Evolutionary conservation across 768 basidiomycete species (phyloP), one percentile per base, ranked within the genome.

Genomic region (Gyrodon lividus): DNA sequence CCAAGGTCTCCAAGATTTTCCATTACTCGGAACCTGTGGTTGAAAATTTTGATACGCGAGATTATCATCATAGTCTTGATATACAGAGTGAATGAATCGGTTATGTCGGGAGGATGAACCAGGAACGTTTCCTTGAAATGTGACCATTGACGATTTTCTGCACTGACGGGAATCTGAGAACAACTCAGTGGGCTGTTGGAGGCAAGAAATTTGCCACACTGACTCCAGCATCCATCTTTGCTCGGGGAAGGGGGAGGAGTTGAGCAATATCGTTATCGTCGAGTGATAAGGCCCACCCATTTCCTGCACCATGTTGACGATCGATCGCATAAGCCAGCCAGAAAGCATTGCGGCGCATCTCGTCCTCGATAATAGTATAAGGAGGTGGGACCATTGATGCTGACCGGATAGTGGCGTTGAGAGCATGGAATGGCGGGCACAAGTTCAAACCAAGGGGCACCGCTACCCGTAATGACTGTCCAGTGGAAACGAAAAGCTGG

Each of bases 261-360:
- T 89, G 87, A 19, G 82, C 82, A 17, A 91, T 75, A 59, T 89
- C 87, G 53, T 82, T 76, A 61, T 91, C 88, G 55, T 90, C 89
- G 9, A 90, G 69, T 51, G 76, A 77, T 52, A 82, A 72, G 0
- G 87, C 82, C 81, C 87, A 90, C 17, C 83, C 84, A 58, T 87
- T 88, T 28, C 81, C 80, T 53, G 77, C 78, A 5, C 85, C 82
- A 50, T 82, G 79, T 54, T 83, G 77, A 23, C 87, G 80, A 57
- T 90, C 88, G 40, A 76, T 72, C 6, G 82, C 75, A 63, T 89
- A 89, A 8, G 85, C 82, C 41, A 86, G 60, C 82, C 87, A 91
- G 59, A 89, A 88, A 1, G 80, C 74, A 58, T 89, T 89, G 48
- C 87, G 74, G 44, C 89, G 76, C 35, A 73, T 80, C 65, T 89